Evolutionary conservation across 257 asterid species (phyloP).

Genomic region (Leonotis leonurus): DNA sequence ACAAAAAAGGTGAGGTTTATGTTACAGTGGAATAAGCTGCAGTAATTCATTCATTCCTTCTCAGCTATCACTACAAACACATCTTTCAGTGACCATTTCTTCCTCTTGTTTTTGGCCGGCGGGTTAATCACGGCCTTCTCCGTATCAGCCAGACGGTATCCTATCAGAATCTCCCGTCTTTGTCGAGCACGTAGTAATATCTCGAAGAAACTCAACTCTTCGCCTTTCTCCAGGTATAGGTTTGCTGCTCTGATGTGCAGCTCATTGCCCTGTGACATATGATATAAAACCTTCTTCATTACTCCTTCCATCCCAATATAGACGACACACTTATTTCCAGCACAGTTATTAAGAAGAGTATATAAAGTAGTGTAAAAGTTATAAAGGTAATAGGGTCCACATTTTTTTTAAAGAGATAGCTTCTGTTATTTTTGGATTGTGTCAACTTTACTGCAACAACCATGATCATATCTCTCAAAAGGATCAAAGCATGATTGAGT

Average conservation of each 20-base stretch:
- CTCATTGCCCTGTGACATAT: conserved; percentile 69
- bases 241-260: conserved; percentile 78
- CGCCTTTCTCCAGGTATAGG: conserved; percentile 54
- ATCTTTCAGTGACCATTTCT: conserved; percentile 61
- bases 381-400: too few relatives aligned
- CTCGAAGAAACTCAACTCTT: conserved; percentile 75
- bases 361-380: too few relatives aligned
- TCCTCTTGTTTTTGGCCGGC: conserved; percentile 41
- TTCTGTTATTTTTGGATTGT: too few relatives aligned
- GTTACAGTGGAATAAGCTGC: too few relatives aligned
- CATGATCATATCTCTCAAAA: too few relatives aligned
- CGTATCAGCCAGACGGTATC: conserved; percentile 54
- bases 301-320: too few relatives aligned
- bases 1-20: too few relatives aligned
- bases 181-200: conserved; percentile 74
- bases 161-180: conserved; percentile 76
- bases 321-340: too few relatives aligned
- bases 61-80: conserved; percentile 79
- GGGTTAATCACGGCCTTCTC: conserved; percentile 80
- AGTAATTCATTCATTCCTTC: conserved; percentile 44
- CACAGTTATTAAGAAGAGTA: too few relatives aligned
- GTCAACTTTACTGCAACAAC: too few relatives aligned
- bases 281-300: neutral
- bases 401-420: too few relatives aligned
- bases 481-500: neutral